Base-by-base conservation (phyloP, 2,329 filamentous ascomycete species). In the Talaromyces sp. region DNA sequence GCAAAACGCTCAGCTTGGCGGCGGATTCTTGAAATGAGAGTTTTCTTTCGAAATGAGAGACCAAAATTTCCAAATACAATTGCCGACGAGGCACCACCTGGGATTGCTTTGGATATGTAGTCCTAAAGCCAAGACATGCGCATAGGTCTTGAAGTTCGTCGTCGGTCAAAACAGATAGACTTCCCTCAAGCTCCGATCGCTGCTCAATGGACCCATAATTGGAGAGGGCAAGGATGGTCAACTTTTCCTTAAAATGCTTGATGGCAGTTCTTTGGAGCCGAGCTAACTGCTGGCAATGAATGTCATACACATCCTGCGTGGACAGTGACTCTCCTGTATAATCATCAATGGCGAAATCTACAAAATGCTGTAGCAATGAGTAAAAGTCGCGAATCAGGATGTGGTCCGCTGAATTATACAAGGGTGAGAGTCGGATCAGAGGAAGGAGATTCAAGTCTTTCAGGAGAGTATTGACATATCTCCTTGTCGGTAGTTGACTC, bases 181-280 rank as follows among this genome's bases (percentile, higher is more conserved):
- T 88, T 26, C 84, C 82, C 69, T 89, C 84, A 17, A 99, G 81
- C 66, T 97, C 94, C 6, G 84, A 80, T 50, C 91, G 83, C 69
- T 90, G 88, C 65, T 92, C 88, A 63, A 99, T 89, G 3, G 91
- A 89, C 1, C 88, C 92, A 71, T 95, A 95, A 71, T 99, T 97
- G 19, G 94, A 94, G 43, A 99, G 78, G 1, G 93, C 91, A 61
- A 99, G 78, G 43, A 99, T 88, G n/a, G 88, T 92, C 41, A 99
- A 79, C 75, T 97, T 96, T 7, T 92, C 86, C 67, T 90, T 92
- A 76, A 96, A 97, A 67, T 91, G 81, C 69, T 88, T 92, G 68
- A 96, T 81, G 24, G 88, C 85, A 53, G 86, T 84, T 61, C 91
- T 79, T 73, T 99, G 95, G 57, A 99, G 77, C 57, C 83, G 87